A percentile compares a stretch with the other conserved stretches of the same genome.
Evolutionary conservation across 164 flowering plant species (phyloP).

Genomic region (Buxus sempervirens): DNA sequence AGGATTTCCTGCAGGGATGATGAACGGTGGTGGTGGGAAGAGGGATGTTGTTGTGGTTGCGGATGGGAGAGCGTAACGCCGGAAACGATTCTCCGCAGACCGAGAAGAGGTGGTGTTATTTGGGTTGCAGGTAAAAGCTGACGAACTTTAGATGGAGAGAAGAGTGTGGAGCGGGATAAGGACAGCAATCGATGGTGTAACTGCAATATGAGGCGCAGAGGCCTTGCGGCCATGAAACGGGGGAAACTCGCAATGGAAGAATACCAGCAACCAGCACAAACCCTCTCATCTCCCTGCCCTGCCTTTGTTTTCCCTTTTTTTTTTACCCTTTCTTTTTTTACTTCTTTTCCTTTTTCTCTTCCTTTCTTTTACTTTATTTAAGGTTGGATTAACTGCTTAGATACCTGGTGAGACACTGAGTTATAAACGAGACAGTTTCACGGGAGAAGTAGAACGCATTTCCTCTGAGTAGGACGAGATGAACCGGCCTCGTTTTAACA

Average conservation of each 20-base stretch:
- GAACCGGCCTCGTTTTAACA: no score
- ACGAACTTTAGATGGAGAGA: background rate
- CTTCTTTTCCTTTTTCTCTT: background rate
- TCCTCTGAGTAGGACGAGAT: no score
- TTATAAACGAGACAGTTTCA: no score
- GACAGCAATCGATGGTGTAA: conserved; percentile 18
- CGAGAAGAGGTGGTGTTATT: background rate
- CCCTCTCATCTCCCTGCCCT: background rate
- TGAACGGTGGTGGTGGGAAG: conserved; percentile 4
- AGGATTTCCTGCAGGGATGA: conserved; percentile 44
- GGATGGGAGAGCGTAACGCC: conserved; percentile 18
- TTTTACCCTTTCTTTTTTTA: background rate
- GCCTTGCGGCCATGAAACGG: conserved; percentile 73
- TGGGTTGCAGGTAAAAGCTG: background rate
- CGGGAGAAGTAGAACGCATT: no score
- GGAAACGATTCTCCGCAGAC: conserved; percentile 29
- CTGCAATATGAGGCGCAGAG: conserved; percentile 31
- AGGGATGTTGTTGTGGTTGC: conserved; percentile 5
- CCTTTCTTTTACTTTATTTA: background rate
- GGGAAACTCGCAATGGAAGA: background rate
- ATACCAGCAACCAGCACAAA: background rate
- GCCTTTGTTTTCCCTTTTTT: background rate
- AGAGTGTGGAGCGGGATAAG: conserved; percentile 7
- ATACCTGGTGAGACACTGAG: no score
- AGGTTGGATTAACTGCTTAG: background rate